These are phyloP conservation scores for Nymphaea colorata DNA, from an alignment of 164 flowering plant genomes.

Conservation along the genomic window DNA sequence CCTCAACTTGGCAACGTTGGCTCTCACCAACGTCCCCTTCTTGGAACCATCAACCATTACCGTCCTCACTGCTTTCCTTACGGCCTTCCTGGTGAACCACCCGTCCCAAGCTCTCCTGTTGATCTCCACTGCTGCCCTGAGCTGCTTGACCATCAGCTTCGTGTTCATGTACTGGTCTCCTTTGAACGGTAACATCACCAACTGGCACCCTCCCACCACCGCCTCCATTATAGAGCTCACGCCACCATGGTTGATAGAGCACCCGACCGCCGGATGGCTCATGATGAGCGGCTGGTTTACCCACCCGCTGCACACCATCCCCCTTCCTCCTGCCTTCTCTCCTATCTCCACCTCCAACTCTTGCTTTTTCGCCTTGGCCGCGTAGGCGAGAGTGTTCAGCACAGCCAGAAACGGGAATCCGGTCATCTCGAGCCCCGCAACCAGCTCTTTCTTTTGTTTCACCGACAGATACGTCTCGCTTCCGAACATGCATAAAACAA, in stretches of 20 bases:
- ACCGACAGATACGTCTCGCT: conserved; percentile 15
- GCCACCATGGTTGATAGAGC: conserved; percentile 10
- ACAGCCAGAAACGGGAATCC: conserved; percentile 22
- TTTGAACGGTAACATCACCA: conserved; percentile 1
- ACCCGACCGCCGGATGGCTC: conserved; percentile 5
- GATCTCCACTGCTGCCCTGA: conserved; percentile 9
- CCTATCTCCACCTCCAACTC: conserved; percentile 4
- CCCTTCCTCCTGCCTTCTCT: conserved; percentile 12
- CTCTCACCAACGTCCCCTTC: conserved; percentile 5
- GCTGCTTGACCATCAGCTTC: conserved; percentile 3
- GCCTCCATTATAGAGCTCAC: conserved; percentile 6
- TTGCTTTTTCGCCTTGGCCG: background rate
- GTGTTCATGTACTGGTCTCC: conserved; percentile 8
- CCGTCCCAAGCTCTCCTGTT: conserved; percentile 6
- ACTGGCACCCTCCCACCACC: conserved; percentile 6
- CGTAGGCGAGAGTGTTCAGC: background rate
- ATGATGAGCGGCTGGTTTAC: conserved; percentile 13
- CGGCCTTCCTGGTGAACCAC: conserved; percentile 1
- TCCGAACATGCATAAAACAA: conserved; percentile 26
- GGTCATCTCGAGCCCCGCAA: conserved; percentile 19
- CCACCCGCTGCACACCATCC: conserved; percentile 12
- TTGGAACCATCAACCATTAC: conserved; percentile 2
- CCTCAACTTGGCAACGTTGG: conserved; percentile 2
- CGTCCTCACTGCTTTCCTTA: conserved; percentile 3
- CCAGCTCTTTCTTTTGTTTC: conserved; percentile 19